Conservation (phyloP, 164 flowering plant genomes). For the Berberis vulgaris region DNA sequence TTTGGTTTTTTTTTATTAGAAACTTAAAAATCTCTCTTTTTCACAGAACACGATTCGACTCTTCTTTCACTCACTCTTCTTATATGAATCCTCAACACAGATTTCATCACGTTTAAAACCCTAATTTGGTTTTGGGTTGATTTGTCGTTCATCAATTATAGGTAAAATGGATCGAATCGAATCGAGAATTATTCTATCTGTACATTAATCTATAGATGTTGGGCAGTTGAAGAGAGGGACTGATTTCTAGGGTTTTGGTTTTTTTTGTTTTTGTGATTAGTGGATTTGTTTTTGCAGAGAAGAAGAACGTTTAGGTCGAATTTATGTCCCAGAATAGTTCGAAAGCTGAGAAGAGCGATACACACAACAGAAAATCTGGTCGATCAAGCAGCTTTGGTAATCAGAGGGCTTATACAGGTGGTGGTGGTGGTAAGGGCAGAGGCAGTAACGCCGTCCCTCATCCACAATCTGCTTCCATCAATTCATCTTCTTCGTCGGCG, state of each 20-base stretch:
- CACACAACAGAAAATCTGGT: slow-evolving; percentile 33
- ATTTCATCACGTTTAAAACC: not conserved
- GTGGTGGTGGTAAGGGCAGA: slow-evolving; percentile 38
- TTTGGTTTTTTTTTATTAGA: no score
- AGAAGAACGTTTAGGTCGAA: slow-evolving; percentile 27
- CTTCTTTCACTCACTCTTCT: not conserved
- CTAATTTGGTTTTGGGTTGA: not conserved
- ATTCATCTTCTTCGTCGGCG: slow-evolving; percentile 7
- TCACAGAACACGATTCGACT: not conserved
- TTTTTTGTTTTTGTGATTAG: slow-evolving; percentile 4
- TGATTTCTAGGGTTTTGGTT: slow-evolving; percentile 5
- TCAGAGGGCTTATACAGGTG: slow-evolving; percentile 43
- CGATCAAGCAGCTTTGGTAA: slow-evolving; percentile 32
- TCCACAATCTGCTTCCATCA: slow-evolving; percentile 3
- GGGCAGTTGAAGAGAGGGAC: not conserved
- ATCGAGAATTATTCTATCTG: not conserved
- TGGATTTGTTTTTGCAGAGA: slow-evolving; percentile 14
- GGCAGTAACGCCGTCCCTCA: slow-evolving; percentile 49
- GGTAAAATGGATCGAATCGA: not conserved
- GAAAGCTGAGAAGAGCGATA: slow-evolving; percentile 56
- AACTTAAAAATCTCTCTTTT: no score
- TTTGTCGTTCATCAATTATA: no score
- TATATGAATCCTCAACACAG: not conserved
- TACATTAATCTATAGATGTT: not conserved
- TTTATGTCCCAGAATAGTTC: slow-evolving; percentile 86